Evolutionary conservation across 2,329 filamentous ascomycete genomes (phyloP), one percentile per base, ranked within the genome.

Genomic region (Ploettnerulaceae sp.): DNA sequence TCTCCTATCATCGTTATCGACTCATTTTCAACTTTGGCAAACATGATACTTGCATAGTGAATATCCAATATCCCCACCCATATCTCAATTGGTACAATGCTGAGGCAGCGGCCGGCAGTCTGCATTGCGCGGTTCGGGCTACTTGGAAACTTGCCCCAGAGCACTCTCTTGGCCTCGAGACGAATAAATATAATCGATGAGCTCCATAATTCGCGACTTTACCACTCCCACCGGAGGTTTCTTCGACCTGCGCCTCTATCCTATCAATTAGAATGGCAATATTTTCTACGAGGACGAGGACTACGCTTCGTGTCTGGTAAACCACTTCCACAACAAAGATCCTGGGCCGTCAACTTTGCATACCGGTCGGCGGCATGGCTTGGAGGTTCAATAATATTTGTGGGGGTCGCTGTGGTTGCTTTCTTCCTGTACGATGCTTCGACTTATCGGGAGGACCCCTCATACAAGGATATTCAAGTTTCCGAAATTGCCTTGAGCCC

Each of bases 381-480:
- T 17, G 93, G 93, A 29, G 81, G 86, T 48, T 86, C 91, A 39
- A 75, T 93, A 28, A 72, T 83, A 6, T 74, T 91, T 40, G 65
- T 86, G 45, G 82, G 85, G 25, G 69, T 76, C 3, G 74, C 86
- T 5, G 75, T 97, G 5, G 67, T 89, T 15, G 85, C 75, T 38
- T 96, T 98, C 73, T 98, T 98, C 69, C 58, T 93, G 58, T 98
- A 95, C 70, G 93, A 98, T 71, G 84, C 90, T 7, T 84, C 81
- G 37, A 98, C 93, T 11, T 98, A 98, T 70, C 82, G 79, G 49
- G 84, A 89, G 54, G 74, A 83, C 36, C 69, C 77, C 2, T 77
- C 74, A 5, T 74, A 76, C 20, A 71, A 73, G 54, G 90, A 96
- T 58, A 81, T 95, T 48, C 77, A 84, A 39, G 85, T 98, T n/a